Evolutionary conservation across 2,329 filamentous ascomycete species (phyloP).

Genomic region (Colletotrichum musicola): DNA sequence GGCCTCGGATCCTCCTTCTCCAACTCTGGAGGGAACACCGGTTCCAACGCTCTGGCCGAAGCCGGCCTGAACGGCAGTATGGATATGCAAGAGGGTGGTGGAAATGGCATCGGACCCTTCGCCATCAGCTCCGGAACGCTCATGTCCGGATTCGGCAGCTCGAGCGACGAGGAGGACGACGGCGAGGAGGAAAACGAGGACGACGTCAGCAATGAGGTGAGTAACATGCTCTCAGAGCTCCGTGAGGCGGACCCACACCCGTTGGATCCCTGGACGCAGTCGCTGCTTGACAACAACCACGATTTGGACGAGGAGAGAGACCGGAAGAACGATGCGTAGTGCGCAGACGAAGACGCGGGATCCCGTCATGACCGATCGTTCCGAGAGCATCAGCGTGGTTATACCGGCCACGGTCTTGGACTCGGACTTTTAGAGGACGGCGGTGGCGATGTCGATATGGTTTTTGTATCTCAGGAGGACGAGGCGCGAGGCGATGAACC

Average conservation of each 20-base stretch:
- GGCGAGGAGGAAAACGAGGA: slow-evolving; percentile 90
- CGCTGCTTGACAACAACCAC: slow-evolving; percentile 42
- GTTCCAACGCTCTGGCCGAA: slow-evolving; percentile 38
- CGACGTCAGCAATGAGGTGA: slow-evolving; percentile 77
- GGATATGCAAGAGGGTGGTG: slow-evolving; percentile 74
- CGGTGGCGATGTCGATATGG: slow-evolving; percentile 4
- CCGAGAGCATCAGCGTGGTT: slow-evolving; percentile 1
- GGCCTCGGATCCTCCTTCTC: slow-evolving; percentile 53
- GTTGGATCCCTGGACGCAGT: slow-evolving; percentile 39
- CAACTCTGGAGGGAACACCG: slow-evolving; percentile 40
- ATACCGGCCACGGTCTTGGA: not conserved
- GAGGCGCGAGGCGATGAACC: not conserved
- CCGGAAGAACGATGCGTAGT: slow-evolving; percentile 36
- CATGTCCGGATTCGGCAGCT: slow-evolving; percentile 92
- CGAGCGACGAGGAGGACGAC: slow-evolving; percentile 95
- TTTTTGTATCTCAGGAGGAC: slow-evolving; percentile 16
- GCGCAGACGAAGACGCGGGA: slow-evolving; percentile 22
- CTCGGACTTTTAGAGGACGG: slow-evolving; percentile 6
- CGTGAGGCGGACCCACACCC: slow-evolving; percentile 35
- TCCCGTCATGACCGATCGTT: not conserved
- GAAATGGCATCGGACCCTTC: slow-evolving; percentile 78
- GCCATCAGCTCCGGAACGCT: slow-evolving; percentile 80
- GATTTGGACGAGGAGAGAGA: slow-evolving; percentile 42
- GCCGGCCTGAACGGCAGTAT: slow-evolving; percentile 57
- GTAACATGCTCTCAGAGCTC: slow-evolving; percentile 50